Conservation (phyloP, 1,139 yeast genomes). For the Yamadazyma sp. region DNA sequence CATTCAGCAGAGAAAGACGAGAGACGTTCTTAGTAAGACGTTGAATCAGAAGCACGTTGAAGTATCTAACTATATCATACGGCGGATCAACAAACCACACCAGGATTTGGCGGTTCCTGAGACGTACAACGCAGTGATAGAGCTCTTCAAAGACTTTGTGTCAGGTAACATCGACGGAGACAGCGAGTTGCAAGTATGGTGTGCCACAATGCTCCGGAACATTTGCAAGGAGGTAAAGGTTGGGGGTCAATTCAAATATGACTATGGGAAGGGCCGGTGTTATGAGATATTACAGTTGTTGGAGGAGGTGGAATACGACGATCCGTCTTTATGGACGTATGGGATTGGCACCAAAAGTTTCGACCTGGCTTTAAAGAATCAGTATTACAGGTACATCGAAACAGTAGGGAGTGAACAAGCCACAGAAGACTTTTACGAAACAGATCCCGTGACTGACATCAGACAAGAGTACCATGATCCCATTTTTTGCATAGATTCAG, state of each 20-base stretch:
- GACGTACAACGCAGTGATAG: conserved; percentile 35
- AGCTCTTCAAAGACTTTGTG: conserved; percentile 48
- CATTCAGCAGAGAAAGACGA: conserved; percentile 23
- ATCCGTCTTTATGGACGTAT: conserved; percentile 51
- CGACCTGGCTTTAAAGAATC: conserved; percentile 29
- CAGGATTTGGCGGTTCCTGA: conserved; percentile 17
- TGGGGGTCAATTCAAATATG: conserved; percentile 35
- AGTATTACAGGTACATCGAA: conserved; percentile 39
- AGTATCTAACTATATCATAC: conserved; percentile 23
- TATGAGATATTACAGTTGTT: conserved; percentile 40
- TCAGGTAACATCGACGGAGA: conserved; percentile 49
- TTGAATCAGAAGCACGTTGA: conserved; percentile 11
- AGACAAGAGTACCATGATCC: conserved; percentile 46
- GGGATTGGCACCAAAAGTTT: conserved; percentile 31
- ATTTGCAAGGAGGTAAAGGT: conserved; percentile 28
- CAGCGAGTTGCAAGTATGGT: conserved; percentile 32
- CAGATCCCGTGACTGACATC: conserved; percentile 34
- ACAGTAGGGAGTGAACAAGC: conserved; percentile 3
- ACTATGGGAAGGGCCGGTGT: conserved; percentile 48
- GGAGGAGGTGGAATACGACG: conserved; percentile 24
- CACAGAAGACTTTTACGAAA: conserved; percentile 25
- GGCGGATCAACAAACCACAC: conserved; percentile 17
- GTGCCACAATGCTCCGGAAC: conserved; percentile 36
- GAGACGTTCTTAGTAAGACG: conserved; percentile 8
- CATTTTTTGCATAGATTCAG: conserved; percentile 84